Percentiles rank a stretch among this genome's conserved stretches.
These are phyloP conservation scores for Phytophthora ohioensis DNA, from an alignment of 352 stramenopile genomes.

Conservation along the genomic window DNA sequence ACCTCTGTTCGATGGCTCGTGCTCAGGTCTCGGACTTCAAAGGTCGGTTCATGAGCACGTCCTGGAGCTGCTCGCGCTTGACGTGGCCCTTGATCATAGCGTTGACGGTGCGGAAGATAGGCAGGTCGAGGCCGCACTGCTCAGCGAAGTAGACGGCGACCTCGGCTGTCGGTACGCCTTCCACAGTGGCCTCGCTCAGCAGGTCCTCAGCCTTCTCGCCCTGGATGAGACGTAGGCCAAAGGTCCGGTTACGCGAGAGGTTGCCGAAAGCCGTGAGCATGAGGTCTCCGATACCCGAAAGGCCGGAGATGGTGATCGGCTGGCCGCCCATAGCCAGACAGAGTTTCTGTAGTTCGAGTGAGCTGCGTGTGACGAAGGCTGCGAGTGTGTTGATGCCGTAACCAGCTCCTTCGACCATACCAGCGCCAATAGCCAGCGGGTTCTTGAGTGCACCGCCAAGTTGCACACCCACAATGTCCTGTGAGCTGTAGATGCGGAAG, in stretches of 20 bases:
- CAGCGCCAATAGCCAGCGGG: constrained; percentile 96
- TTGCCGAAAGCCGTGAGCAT: constrained; percentile 98
- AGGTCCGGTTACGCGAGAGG: constrained; percentile 95
- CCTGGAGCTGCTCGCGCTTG: constrained; percentile 76
- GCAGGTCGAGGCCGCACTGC: constrained; percentile 91
- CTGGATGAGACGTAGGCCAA: constrained; percentile 95
- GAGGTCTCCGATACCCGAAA: constrained; percentile 94
- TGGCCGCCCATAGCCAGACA: constrained; percentile 94
- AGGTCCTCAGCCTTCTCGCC: constrained; percentile 94
- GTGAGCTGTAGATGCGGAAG: constrained; percentile 95
- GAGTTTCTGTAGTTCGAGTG: constrained; percentile 96
- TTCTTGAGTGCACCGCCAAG: constrained; percentile 98
- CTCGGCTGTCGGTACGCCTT: constrained; percentile 96
- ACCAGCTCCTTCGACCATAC: constrained; percentile 97
- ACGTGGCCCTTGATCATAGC: constrained; percentile 87
- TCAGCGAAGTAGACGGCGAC: constrained; percentile 93
- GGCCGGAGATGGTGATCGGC: constrained; percentile 95
- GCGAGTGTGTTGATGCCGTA: constrained; percentile 96
- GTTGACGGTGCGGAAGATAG: constrained; percentile 91
- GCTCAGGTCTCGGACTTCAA: constrained; percentile 79
- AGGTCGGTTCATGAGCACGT: constrained; percentile 84
- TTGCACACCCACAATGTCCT: constrained; percentile 96
- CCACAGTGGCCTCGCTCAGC: constrained; percentile 88
- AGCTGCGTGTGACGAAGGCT: constrained; percentile 96
- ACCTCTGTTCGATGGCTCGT: constrained; percentile 4